These are phyloP conservation scores for Xylaria sp. DNA, from an alignment of 2,329 filamentous ascomycete genomes.

Conservation along the genomic window DNA sequence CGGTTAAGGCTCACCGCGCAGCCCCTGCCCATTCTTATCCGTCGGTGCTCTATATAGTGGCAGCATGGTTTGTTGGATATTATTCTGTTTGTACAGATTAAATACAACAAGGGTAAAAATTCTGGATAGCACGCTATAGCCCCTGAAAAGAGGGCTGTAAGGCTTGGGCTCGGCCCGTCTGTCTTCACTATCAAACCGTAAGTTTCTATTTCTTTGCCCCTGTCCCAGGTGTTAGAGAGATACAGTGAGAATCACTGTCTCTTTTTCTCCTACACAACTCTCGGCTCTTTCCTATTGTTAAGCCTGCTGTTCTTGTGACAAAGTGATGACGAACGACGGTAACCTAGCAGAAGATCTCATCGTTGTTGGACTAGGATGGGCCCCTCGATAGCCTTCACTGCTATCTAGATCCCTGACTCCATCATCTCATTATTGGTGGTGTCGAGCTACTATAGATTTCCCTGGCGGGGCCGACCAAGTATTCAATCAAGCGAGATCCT, in stretches of 20 bases:
- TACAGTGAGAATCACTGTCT: not conserved
- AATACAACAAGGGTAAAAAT: conserved; percentile 3
- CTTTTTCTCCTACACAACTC: not conserved
- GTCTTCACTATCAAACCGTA: not conserved
- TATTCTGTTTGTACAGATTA: conserved; percentile 19
- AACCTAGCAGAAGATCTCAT: conserved; percentile 10
- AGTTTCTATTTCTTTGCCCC: conserved; percentile 4
- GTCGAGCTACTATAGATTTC: conserved; percentile 14
- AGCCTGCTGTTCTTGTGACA: not conserved
- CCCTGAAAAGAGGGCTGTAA: not conserved
- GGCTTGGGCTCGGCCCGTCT: not conserved
- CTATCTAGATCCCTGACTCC: conserved; percentile 14
- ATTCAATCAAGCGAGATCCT: conserved; percentile 7
- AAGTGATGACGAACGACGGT: conserved; percentile 6
- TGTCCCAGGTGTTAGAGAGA: not conserved
- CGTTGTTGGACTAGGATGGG: not conserved
- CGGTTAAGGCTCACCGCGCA: conserved; percentile 11
- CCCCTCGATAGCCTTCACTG: not conserved
- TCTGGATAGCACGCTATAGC: conserved; percentile 1
- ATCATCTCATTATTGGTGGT: conserved; percentile 20
- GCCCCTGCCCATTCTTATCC: conserved; percentile 4
- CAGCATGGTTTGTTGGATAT: conserved; percentile 14
- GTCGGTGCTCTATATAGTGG: conserved; percentile 10
- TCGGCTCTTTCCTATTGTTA: not conserved
- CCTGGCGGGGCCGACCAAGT: conserved; percentile 9